phyloP scores from a whole-genome alignment of 1,139 yeast genomes.

The Yamadazyma taylorii region DNA sequence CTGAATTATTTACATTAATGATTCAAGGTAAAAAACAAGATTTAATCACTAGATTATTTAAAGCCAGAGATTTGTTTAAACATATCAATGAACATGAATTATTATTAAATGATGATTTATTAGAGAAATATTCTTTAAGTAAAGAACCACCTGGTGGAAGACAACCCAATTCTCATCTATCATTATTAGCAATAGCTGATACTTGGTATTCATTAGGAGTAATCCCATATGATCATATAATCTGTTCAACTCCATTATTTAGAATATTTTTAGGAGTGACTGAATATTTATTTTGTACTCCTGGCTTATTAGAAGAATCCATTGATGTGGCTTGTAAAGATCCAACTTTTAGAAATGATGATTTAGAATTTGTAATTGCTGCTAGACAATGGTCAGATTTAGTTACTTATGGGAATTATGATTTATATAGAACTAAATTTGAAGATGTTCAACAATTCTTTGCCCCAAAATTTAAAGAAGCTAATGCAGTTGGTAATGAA shows the following conservation, averaged over 20 bases:
- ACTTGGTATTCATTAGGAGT: conserved; percentile 86
- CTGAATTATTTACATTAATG: conserved; percentile 82
- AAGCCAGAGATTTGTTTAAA: conserved; percentile 79
- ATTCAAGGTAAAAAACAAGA: conserved; percentile 64
- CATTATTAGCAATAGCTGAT: conserved; percentile 87
- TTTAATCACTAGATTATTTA: conserved; percentile 54
- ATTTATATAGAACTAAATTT: conserved; percentile 68
- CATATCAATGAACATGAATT: conserved; percentile 58
- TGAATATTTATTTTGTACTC: conserved; percentile 85
- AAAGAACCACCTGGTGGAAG: conserved; percentile 71
- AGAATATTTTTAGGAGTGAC: conserved; percentile 93
- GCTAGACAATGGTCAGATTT: conserved; percentile 85
- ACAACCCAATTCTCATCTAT: conserved; percentile 85
- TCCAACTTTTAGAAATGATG: conserved; percentile 77
- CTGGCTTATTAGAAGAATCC: conserved; percentile 76
- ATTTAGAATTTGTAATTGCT: conserved; percentile 79
- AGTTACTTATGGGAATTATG: conserved; percentile 74
- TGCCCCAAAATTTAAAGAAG: conserved; percentile 84
- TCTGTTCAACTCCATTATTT: conserved; percentile 90
- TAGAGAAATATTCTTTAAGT: conserved; percentile 77
- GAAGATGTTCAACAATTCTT: conserved; percentile 80
- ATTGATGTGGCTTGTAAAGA: conserved; percentile 69
- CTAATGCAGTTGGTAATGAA: conserved; percentile 88
- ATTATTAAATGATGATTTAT: conserved; percentile 73
- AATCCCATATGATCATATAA: conserved; percentile 93